Evolutionary conservation across 495 filamentous ascomycete species (phyloP), one percentile per base, ranked within the genome.

Genomic region (Tuber brumale): DNA sequence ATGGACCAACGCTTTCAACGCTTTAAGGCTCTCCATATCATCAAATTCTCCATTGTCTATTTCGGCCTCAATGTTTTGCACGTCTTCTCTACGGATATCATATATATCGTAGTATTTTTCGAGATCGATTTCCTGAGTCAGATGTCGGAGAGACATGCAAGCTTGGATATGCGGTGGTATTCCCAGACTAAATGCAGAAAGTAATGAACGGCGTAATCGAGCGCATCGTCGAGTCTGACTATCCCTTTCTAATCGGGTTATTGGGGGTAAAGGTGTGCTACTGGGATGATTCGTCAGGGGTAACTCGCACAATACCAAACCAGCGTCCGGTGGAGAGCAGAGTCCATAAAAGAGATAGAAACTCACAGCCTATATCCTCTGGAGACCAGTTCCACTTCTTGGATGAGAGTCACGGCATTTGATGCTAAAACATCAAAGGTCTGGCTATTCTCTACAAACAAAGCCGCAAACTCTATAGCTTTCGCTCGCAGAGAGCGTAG

Each of bases 301-400:
- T 4, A 43, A 43, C 43, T 61, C 41, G 74, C 19, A 57, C 19
- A 27, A 77, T 75, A 27, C 69, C 73, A 76, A 69, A 43, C 70
- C 41, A 73, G 75, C 46, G 51, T 73, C 21, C 57, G 72, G 75
- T 79, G 75, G 72, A 79, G 76, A 75, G 61, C 76, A 66, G 76
- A 57, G 70, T 12, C 31, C 72, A 19, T 31, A 69, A 27, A 70
- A n/a, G 71, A 46, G 42, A 35, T 77, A 72, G 46, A 70, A 43
- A 83, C 90, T 86, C 85, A 95, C 93, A 99, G 89, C 83, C 92
- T 89, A 83, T 98, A 99, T 71, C 95, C 95, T 79, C 95, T 89
- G 57, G 95, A 95, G 19, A 98, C 95, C 71, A 98, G 87, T 84
- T 98, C 95, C 31, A 98, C 95, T 84, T 99, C 95, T 85, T 98